phyloP scores from a whole-genome alignment of 106 monocot species.

The Dendrobium catenatum region DNA sequence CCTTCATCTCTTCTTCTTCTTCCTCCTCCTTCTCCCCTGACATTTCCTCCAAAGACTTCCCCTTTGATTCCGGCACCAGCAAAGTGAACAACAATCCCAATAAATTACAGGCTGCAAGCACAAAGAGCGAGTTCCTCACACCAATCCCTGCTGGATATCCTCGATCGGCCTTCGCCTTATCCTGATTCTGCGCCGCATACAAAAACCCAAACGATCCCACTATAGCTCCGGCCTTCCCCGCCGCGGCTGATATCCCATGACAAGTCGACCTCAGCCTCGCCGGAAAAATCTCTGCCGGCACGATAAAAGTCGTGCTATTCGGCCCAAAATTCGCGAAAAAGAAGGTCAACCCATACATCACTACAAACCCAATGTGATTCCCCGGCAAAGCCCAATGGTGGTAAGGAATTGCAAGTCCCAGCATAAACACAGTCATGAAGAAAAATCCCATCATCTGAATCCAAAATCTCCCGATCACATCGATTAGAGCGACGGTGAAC shows the following conservation, averaged over 20 bases:
- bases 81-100: slow-evolving; percentile 1
- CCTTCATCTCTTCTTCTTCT: background rate
- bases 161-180: background rate
- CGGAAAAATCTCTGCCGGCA: slow-evolving; percentile 12
- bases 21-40: slow-evolving; percentile 4
- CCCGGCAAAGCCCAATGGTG: background rate
- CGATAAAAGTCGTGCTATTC: slow-evolving; percentile 60
- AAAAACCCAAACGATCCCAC: slow-evolving; percentile 6
- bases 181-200: slow-evolving; percentile 11
- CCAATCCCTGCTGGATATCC: slow-evolving; percentile 13
- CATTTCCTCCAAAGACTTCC: slow-evolving; percentile 6
- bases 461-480: slow-evolving; percentile 5
- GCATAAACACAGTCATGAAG: slow-evolving; percentile 10
- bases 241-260: slow-evolving; percentile 8
- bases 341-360: slow-evolving; percentile 61
- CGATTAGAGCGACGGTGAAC: slow-evolving; percentile 15
- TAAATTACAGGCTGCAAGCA: background rate
- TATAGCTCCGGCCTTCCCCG: slow-evolving; percentile 10
- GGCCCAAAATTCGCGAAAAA: slow-evolving; percentile 90
- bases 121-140: slow-evolving; percentile 1
- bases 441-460: slow-evolving; percentile 8
- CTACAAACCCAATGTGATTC: slow-evolving; percentile 6
- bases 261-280: slow-evolving; percentile 5
- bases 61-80: slow-evolving; percentile 2
- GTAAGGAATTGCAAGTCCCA: slow-evolving; percentile 3